Evolutionary conservation across 331 rosid genomes (phyloP).

Genomic region (Malus hybrid): DNA sequence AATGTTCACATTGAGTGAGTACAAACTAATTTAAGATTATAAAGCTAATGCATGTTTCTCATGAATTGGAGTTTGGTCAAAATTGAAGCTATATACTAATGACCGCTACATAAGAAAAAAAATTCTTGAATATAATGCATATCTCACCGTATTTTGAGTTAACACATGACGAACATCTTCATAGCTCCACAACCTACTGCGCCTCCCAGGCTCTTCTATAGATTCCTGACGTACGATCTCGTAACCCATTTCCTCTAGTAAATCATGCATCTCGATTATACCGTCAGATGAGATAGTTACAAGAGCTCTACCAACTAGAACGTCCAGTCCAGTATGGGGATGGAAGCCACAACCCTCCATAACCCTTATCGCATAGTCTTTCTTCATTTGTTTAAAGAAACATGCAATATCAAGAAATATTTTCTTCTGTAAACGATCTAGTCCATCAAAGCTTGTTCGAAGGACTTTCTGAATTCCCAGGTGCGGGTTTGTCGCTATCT

Average conservation of each 20-base stretch:
- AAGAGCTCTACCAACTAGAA: not conserved
- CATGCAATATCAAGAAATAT: slow-evolving; percentile 13
- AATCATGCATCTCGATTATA: not conserved
- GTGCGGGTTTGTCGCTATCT: not conserved
- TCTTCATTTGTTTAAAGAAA: not conserved
- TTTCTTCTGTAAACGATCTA: not conserved
- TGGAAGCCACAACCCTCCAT: not conserved
- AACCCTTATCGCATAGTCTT: not conserved
- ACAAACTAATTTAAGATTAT: not conserved
- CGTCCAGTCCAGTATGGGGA: not conserved
- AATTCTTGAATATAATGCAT: too few relatives aligned
- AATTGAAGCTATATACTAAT: not conserved
- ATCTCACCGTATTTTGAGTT: not conserved
- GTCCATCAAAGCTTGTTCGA: not conserved
- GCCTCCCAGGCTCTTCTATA: not conserved
- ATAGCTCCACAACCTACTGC: not conserved
- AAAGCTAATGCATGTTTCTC: not conserved
- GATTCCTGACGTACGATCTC: not conserved
- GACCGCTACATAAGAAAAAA: too few relatives aligned
- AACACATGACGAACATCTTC: not conserved
- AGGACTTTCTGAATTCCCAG: not conserved
- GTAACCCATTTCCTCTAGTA: not conserved
- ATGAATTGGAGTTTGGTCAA: not conserved
- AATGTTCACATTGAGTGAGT: not conserved
- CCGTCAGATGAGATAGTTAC: not conserved